These are phyloP conservation scores for Phaeophleospora eucalypticola DNA, from an alignment of 2,329 filamentous ascomycete species.

Conservation along the genomic window DNA sequence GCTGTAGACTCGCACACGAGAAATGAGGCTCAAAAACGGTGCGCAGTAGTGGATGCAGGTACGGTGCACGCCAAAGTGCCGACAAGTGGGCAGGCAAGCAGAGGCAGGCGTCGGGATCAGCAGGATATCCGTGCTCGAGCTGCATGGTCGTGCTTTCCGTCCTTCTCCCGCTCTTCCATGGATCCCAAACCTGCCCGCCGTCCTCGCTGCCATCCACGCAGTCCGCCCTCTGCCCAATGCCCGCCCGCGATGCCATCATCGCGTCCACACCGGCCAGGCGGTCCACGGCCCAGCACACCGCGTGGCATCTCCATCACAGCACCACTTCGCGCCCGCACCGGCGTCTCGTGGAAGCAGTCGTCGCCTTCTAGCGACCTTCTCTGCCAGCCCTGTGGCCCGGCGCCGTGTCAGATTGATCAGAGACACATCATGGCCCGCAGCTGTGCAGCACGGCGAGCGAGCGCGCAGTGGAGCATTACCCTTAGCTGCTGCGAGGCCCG, in stretches of 20 bases:
- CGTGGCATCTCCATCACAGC: neutral
- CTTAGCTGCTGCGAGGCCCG: no score
- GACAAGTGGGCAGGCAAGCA: no score
- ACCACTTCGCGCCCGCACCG: conserved; percentile 15
- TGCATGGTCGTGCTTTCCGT: neutral
- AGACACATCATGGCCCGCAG: conserved; percentile 1
- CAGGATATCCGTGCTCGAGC: neutral
- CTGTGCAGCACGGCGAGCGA: neutral
- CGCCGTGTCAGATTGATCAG: conserved; percentile 13
- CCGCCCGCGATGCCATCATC: conserved; percentile 1
- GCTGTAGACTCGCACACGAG: no score
- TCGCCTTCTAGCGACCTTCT: conserved; percentile 17
- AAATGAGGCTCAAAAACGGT: no score
- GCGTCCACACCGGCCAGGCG: neutral
- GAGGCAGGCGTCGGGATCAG: no score
- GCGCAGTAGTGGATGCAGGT: no score
- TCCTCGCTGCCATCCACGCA: neutral
- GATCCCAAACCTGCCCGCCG: neutral
- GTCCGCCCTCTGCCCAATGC: conserved; percentile 1
- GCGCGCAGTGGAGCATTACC: neutral
- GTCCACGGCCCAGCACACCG: neutral
- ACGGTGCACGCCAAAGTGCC: no score
- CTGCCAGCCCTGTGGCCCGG: conserved; percentile 3
- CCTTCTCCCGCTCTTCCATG: neutral
- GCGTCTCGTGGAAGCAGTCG: conserved; percentile 10